A percentile compares a stretch with the other conserved stretches of the same genome.
phyloP scores from a whole-genome alignment of 2,329 filamentous ascomycete species.

The Aspergillus clavatus region DNA sequence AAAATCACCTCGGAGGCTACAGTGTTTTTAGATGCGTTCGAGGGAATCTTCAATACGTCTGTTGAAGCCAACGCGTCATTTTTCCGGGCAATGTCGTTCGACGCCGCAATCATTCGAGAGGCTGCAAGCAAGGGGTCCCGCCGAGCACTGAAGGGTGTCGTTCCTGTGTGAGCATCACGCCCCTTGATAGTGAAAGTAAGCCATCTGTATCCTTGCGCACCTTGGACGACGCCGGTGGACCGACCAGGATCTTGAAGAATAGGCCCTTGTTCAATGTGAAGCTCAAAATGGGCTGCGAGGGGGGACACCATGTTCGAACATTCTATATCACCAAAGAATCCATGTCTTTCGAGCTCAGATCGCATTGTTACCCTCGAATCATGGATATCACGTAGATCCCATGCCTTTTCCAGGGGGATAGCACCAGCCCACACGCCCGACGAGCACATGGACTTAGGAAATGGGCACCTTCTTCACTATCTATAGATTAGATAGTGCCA shows the following conservation, averaged over 20 bases:
- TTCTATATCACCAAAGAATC: conserved; percentile 57
- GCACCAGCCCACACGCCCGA: conserved; percentile 69
- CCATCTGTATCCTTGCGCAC: conserved; percentile 68
- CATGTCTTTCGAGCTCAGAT: conserved; percentile 61
- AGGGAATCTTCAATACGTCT: conserved; percentile 58
- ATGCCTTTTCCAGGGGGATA: conserved; percentile 57
- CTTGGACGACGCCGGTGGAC: conserved; percentile 62
- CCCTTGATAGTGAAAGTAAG: conserved; percentile 60
- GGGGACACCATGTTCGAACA: conserved; percentile 53
- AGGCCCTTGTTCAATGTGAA: conserved; percentile 76
- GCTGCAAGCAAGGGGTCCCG: conserved; percentile 62
- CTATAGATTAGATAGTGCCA: background rate
- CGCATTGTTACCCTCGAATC: conserved; percentile 53
- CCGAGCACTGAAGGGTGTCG: conserved; percentile 58
- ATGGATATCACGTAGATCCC: conserved; percentile 55
- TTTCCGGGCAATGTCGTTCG: conserved; percentile 55
- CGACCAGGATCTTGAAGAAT: conserved; percentile 58
- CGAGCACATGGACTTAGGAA: conserved; percentile 66
- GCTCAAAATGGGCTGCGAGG: conserved; percentile 70
- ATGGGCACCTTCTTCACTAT: conserved; percentile 72
- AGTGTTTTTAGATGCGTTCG: conserved; percentile 61
- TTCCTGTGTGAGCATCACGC: conserved; percentile 65
- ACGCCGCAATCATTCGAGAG: conserved; percentile 59
- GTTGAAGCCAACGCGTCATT: conserved; percentile 59
- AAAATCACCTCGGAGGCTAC: conserved; percentile 61